Conservation (phyloP, 2,329 filamentous ascomycete species). For the Aschersonia sp. region DNA sequence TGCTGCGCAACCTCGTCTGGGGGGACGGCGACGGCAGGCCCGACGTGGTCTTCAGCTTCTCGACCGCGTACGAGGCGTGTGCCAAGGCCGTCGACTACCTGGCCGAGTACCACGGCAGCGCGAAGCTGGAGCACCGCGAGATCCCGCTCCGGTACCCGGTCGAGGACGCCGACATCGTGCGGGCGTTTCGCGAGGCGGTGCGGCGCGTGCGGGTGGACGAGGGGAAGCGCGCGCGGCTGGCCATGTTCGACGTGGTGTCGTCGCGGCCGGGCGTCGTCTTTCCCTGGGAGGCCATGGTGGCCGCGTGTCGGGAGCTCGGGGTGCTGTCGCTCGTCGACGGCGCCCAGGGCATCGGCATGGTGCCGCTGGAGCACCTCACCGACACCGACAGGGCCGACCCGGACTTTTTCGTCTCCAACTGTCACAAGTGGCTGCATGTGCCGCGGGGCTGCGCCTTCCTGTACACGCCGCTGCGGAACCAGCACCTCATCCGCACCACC, state of each 20-base stretch:
- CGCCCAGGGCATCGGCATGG: constrained; percentile 72
- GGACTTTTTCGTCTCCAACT: constrained; percentile 80
- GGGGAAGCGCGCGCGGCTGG: constrained; percentile 51
- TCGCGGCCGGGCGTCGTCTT: constrained; percentile 66
- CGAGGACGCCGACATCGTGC: constrained; percentile 51
- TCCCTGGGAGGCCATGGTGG: constrained; percentile 57
- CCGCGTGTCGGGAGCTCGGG: constrained; percentile 48
- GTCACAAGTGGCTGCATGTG: constrained; percentile 79
- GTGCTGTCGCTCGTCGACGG: constrained; percentile 68
- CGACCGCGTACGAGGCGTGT: constrained; percentile 65
- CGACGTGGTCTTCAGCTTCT: constrained; percentile 69
- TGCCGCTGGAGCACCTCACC: constrained; percentile 49
- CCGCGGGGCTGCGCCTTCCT: constrained; percentile 72
- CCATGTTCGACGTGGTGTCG: constrained; percentile 63
- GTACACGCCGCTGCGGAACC: constrained; percentile 64
- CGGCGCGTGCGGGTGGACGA: constrained; percentile 25
- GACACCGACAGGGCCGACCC: constrained; percentile 54
- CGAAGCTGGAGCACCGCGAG: constrained; percentile 26
- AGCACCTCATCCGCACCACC: constrained; percentile 57
- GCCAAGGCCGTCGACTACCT: constrained; percentile 59
- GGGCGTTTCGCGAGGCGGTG: constrained; percentile 45
- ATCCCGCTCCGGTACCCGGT: constrained; percentile 56
- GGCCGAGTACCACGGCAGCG: constrained; percentile 44
- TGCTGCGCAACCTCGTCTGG: constrained; percentile 64
- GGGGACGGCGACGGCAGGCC: constrained; percentile 35